These are phyloP conservation scores for Russula virescens DNA, from an alignment of 768 basidiomycete genomes.

Conservation along the genomic window DNA sequence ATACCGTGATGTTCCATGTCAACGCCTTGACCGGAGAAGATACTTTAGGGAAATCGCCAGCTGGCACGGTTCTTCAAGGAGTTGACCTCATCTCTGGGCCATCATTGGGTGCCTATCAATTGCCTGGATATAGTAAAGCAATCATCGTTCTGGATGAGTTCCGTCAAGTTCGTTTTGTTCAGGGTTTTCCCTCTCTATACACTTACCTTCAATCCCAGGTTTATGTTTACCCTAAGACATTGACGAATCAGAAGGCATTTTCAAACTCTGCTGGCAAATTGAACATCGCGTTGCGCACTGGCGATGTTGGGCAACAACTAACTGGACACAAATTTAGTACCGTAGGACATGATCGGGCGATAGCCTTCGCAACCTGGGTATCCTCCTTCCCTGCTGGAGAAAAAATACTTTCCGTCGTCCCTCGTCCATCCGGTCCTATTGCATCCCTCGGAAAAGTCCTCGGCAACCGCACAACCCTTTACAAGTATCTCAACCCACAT, in stretches of 20 bases:
- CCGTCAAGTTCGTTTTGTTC: conserved; percentile 51
- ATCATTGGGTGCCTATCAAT: conserved; percentile 50
- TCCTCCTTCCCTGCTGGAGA: conserved; percentile 52
- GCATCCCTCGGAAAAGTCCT: conserved; percentile 81
- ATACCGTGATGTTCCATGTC: conserved; percentile 72
- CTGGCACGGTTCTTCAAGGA: conserved; percentile 47
- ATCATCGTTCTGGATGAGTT: conserved; percentile 70
- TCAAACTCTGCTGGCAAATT: conserved; percentile 39
- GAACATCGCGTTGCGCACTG: conserved; percentile 52
- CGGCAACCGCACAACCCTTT: conserved; percentile 82
- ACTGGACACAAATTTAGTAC: conserved; percentile 51
- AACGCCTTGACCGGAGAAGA: conserved; percentile 79
- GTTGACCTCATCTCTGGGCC: conserved; percentile 55
- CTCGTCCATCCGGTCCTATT: conserved; percentile 46
- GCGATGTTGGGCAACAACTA: conserved; percentile 39
- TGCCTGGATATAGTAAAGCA: conserved; percentile 41
- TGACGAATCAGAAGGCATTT: conserved; percentile 41
- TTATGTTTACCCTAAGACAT: conserved; percentile 61
- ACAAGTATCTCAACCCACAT: conserved; percentile 91
- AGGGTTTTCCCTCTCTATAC: neutral
- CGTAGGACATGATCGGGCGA: conserved; percentile 39
- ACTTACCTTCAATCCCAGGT: conserved; percentile 36
- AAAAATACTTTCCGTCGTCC: conserved; percentile 47
- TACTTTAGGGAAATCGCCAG: conserved; percentile 30
- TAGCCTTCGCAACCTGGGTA: conserved; percentile 63